Percentiles rank a stretch among this genome's conserved stretches.
Conservation (phyloP, 805 yeast genomes). For the Candida tammaniensis region DNA sequence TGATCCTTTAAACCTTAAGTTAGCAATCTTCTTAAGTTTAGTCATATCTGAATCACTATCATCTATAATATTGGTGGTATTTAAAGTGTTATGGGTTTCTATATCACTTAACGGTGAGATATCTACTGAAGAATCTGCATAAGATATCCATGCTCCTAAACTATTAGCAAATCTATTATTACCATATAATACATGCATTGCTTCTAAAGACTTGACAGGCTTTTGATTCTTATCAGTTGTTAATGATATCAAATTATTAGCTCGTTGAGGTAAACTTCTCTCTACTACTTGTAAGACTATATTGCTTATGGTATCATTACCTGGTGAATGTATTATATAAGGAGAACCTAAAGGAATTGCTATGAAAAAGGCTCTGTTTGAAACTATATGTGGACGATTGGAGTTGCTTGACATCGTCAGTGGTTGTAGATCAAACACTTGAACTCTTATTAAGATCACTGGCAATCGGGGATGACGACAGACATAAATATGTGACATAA, state of each 20-base stretch:
- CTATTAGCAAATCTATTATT: slow-evolving; percentile 59
- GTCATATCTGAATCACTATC: slow-evolving; percentile 1
- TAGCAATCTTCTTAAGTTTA: slow-evolving; percentile 42
- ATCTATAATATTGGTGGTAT: too few relatives aligned
- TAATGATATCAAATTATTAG: slow-evolving; percentile 39
- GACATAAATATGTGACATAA: slow-evolving; percentile 61
- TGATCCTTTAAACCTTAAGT: slow-evolving; percentile 61
- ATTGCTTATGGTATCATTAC: slow-evolving; percentile 41
- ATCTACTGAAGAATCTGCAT: slow-evolving; percentile 68
- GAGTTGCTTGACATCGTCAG: slow-evolving; percentile 11
- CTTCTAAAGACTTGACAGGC: slow-evolving; percentile 45
- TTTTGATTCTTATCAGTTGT: slow-evolving; percentile 34
- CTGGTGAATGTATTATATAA: slow-evolving; percentile 56
- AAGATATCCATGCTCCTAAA: slow-evolving; percentile 70
- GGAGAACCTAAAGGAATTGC: slow-evolving; percentile 70
- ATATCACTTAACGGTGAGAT: slow-evolving; percentile 55
- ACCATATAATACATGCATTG: slow-evolving; percentile 59
- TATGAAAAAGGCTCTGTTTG: slow-evolving; percentile 61
- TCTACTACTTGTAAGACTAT: slow-evolving; percentile 62
- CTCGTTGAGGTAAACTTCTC: slow-evolving; percentile 45
- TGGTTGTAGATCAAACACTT: slow-evolving; percentile 54
- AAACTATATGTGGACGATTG: slow-evolving; percentile 41
- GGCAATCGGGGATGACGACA: slow-evolving; percentile 66
- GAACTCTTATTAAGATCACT: slow-evolving; percentile 59
- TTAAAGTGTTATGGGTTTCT: slow-evolving; percentile 31